These are phyloP conservation scores for Boletus barrowsii DNA, from an alignment of 768 basidiomycete genomes.

Conservation along the genomic window DNA sequence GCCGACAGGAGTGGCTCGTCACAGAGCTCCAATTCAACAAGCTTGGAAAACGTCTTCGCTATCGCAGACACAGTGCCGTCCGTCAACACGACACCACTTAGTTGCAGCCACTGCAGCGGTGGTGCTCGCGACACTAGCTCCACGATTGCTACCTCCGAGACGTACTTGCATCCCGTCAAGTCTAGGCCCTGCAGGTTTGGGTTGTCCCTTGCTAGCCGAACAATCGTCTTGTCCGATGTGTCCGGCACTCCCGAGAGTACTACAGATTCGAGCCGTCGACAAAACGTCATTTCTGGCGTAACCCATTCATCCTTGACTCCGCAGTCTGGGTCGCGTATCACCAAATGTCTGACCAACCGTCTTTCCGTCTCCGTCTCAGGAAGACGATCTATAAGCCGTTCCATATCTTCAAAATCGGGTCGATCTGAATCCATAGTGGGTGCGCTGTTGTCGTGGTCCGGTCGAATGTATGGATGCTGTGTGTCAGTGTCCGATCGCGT, in stretches of 20 bases:
- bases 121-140: constrained; percentile 68
- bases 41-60: constrained; percentile 68
- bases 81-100: constrained; percentile 66
- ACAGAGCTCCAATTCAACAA: constrained; percentile 79
- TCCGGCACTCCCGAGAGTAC: constrained; percentile 66
- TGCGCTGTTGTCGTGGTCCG: constrained; percentile 3
- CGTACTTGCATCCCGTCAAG: constrained; percentile 65
- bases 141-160: constrained; percentile 77
- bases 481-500: neutral
- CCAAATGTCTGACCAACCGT: constrained; percentile 56
- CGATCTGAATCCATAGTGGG: constrained; percentile 19
- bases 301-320: constrained; percentile 60
- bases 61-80: constrained; percentile 63
- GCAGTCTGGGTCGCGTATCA: constrained; percentile 42
- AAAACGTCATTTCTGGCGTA: constrained; percentile 49
- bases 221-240: constrained; percentile 67
- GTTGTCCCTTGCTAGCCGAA: constrained; percentile 59
- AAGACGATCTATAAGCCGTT: constrained; percentile 56
- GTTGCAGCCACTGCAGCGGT: constrained; percentile 68
- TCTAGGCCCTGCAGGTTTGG: constrained; percentile 71
- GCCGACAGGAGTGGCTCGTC: constrained; percentile 67
- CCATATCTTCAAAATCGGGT: constrained; percentile 47
- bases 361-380: constrained; percentile 58
- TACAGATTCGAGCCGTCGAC: constrained; percentile 65
- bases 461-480: neutral